phyloP scores from a whole-genome alignment of 2,329 filamentous ascomycete species.

The Stemphylium lycopersici region DNA sequence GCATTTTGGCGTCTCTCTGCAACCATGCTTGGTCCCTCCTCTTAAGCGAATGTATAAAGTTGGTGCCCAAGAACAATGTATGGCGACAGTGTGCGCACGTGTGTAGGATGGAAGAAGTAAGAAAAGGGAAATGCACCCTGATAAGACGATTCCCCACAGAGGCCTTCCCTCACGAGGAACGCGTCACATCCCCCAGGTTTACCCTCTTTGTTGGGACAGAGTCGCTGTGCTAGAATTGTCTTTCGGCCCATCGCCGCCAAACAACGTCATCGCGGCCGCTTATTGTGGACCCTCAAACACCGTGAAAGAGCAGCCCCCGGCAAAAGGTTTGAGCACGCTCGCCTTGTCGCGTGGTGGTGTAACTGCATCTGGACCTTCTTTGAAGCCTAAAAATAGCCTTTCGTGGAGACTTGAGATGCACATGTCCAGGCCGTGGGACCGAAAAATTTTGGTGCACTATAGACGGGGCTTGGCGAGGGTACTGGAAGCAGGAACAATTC shows the following conservation, averaged over 20 bases:
- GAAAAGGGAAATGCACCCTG: neutral
- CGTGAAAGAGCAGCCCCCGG: conserved; percentile 3
- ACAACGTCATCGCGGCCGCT: conserved; percentile 14
- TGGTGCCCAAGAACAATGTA: neutral
- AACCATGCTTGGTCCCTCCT: conserved; percentile 15
- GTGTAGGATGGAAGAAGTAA: neutral
- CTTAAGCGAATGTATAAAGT: conserved; percentile 8
- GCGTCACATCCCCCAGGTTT: conserved; percentile 10
- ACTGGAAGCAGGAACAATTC: conserved; percentile 1
- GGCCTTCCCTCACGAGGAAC: neutral
- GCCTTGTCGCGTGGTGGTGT: neutral
- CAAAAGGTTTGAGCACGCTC: neutral
- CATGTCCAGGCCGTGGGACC: conserved; percentile 2
- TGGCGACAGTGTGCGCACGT: neutral
- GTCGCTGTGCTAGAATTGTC: conserved; percentile 9
- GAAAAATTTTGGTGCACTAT: conserved; percentile 1
- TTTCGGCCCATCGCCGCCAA: conserved; percentile 10
- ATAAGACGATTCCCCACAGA: neutral
- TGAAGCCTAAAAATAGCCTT: conserved; percentile 7
- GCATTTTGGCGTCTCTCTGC: conserved; percentile 17
- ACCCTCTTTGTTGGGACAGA: conserved; percentile 11
- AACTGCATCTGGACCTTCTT: conserved; percentile 2
- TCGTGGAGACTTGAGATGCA: neutral
- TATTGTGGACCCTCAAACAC: conserved; percentile 2
- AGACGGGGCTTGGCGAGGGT: neutral